Percentiles rank a stretch among this genome's conserved stretches.
Evolutionary conservation across 345 rosid genomes (phyloP).

Genomic region (Brassica nigra): DNA sequence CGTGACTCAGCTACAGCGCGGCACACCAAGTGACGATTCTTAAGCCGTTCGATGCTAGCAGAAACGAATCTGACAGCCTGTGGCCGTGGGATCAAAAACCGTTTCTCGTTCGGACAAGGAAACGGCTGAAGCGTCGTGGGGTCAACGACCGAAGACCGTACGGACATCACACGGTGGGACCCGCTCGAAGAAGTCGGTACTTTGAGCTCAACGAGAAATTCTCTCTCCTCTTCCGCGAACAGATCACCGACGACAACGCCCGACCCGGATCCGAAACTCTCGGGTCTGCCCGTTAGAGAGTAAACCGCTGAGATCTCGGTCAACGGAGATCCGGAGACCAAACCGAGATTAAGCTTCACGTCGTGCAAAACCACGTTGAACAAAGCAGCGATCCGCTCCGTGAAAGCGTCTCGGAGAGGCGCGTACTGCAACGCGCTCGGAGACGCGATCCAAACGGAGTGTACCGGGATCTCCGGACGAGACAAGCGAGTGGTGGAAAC

Average conservation of each 20-base stretch:
- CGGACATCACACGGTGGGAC: conserved; percentile 62
- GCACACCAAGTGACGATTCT: conserved; percentile 58
- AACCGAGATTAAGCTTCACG: conserved; percentile 60
- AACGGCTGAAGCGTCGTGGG: conserved; percentile 47
- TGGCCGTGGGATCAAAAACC: conserved; percentile 56
- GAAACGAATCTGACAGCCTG: conserved; percentile 50
- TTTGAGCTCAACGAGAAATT: conserved; percentile 66
- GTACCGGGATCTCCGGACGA: conserved; percentile 57
- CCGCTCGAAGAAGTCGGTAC: conserved; percentile 51
- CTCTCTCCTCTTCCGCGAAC: conserved; percentile 74
- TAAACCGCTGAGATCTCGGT: conserved; percentile 69
- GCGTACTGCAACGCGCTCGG: conserved; percentile 41
- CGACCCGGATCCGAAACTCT: conserved; percentile 48
- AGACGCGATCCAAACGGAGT: conserved; percentile 49
- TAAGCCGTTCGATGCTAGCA: conserved; percentile 57
- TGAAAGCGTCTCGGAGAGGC: conserved; percentile 55
- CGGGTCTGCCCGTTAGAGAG: conserved; percentile 49
- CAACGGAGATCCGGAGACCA: conserved; percentile 57
- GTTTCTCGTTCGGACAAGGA: conserved; percentile 50
- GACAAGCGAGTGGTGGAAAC: conserved; percentile 69
- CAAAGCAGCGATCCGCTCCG: conserved; percentile 46
- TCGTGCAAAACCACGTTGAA: conserved; percentile 59
- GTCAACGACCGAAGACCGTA: conserved; percentile 63
- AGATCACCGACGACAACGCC: conserved; percentile 60
- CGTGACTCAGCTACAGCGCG: conserved; percentile 79